A percentile compares a stretch with the other conserved stretches of the same genome.
Conservation (phyloP, 78 protist genomes). For the Dictyostelium purpureum region DNA sequence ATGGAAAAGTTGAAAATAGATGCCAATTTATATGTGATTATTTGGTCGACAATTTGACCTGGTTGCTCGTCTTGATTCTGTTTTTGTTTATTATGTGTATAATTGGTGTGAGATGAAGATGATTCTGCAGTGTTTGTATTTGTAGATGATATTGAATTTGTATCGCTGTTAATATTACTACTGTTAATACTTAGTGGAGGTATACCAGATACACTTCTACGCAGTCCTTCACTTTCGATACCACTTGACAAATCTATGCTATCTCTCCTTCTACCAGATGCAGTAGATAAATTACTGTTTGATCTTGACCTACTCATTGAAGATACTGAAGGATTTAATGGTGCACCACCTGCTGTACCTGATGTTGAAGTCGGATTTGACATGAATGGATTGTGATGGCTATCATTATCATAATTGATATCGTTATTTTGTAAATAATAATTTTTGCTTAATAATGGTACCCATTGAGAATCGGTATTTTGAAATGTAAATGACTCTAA, state of each 20-base stretch:
- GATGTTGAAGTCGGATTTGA: not conserved
- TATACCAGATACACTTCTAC: not conserved
- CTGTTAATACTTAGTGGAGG: not conserved
- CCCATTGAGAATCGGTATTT: constrained; percentile 36
- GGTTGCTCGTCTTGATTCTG: not conserved
- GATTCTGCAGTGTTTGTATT: not conserved
- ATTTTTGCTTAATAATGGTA: constrained; percentile 13
- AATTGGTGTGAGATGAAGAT: not conserved
- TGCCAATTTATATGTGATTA: constrained; percentile 9
- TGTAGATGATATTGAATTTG: not conserved
- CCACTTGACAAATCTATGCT: too few species aligned
- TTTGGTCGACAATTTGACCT: constrained; percentile 15
- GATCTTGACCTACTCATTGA: too few species aligned
- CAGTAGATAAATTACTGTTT: too few species aligned
- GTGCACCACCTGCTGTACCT: too few species aligned
- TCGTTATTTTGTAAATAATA: not conserved
- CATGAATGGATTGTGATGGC: constrained; percentile 23
- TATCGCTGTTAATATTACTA: not conserved
- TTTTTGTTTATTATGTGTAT: too few species aligned
- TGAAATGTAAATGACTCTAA: constrained; percentile 19
- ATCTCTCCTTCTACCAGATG: too few species aligned
- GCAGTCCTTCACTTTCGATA: too few species aligned
- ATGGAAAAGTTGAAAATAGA: constrained; percentile 26
- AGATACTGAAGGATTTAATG: too few species aligned
- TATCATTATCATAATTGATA: constrained; percentile 6